phyloP scores from a whole-genome alignment of 306 rosid species.

The Betula pendula region DNA sequence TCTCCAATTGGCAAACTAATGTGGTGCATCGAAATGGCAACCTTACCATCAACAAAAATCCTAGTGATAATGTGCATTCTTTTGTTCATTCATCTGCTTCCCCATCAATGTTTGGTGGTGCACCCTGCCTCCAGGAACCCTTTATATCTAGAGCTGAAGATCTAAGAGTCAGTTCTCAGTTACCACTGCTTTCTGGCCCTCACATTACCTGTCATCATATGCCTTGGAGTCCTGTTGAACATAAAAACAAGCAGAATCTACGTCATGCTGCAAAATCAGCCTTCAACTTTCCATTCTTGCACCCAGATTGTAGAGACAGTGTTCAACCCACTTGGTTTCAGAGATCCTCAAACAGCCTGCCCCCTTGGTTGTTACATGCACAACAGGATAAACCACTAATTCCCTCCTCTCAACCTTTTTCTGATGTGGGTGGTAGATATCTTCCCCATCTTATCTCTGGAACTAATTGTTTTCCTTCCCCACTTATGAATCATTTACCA shows the following conservation, averaged over 20 bases:
- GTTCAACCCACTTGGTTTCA: slow-evolving; percentile 54
- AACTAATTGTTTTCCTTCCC: slow-evolving; percentile 38
- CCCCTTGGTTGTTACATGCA: slow-evolving; percentile 63
- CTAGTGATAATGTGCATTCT: slow-evolving; percentile 40
- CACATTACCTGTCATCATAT: slow-evolving; percentile 36
- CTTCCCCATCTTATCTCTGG: slow-evolving; percentile 53
- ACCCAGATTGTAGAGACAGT: slow-evolving; percentile 49
- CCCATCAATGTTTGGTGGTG: slow-evolving; percentile 39
- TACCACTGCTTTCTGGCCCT: slow-evolving; percentile 38
- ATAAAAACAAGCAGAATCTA: slow-evolving; percentile 41
- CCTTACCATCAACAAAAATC: slow-evolving; percentile 38
- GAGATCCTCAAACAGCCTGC: slow-evolving; percentile 44
- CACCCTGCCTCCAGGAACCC: slow-evolving; percentile 41
- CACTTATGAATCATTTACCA: slow-evolving; percentile 42
- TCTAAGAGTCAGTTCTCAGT: slow-evolving; percentile 44
- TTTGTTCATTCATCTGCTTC: slow-evolving; percentile 43
- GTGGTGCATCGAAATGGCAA: slow-evolving; percentile 41
- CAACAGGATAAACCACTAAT: slow-evolving; percentile 45
- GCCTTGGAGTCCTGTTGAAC: slow-evolving; percentile 45
- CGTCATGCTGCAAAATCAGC: slow-evolving; percentile 48
- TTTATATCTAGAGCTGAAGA: slow-evolving; percentile 57
- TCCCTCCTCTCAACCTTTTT: slow-evolving; percentile 43
- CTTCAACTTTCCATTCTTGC: slow-evolving; percentile 68
- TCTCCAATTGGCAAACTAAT: slow-evolving; percentile 40
- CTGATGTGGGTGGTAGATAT: slow-evolving; percentile 35